Base-by-base conservation (phyloP, 2,329 filamentous ascomycete genomes). In the Monosporascus sp. region DNA sequence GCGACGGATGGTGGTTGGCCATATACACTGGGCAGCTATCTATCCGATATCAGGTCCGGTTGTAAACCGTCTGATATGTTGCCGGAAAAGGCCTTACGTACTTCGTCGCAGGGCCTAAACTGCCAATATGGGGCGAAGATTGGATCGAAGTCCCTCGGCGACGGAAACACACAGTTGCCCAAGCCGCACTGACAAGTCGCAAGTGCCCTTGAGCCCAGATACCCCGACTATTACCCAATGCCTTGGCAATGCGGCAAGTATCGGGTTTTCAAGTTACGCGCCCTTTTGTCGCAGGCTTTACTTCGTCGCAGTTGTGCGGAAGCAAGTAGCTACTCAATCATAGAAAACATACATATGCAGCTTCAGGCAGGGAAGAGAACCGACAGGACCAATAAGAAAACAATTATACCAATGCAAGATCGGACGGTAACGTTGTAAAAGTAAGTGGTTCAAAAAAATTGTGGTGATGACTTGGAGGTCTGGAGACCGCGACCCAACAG, bases 1-100 rank as follows among this genome's bases (percentile, higher is more conserved):
- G 89, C 63, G 89, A 93, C 43, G 87, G 86, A 67, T 92, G 89
- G 64, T 89, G 87, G 71, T 89, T 88, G 63, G 86, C 85, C 86
- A 90, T 90, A 59, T 58, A 72, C 65, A 61, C 51, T 37, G n/a
- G 20, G 16, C 43, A 31, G 24, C 26, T 19, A 27, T 26, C 43
- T 46, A 27, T 44, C 20, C 49, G 50, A 50, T 45, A 55, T 38
- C 41, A 52, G 56, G 54, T 35, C 52, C 54, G 52, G 52, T 54
- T 56, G 47, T 51, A 55, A 54, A 55, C 53, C 58, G 56, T 56
- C 55, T 46, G 43, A 26, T 46, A 20, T 46, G 11, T 46, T 26
- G 40, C 14, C 43, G 22, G n/a, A 17, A 31, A 45, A 31, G 5
- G 20, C 22, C 26, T 22, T 26, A n/a, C 17, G 14, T 19, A 26